A percentile compares a stretch with the other conserved stretches of the same genome.
These are phyloP conservation scores for Cordyceps farinosa DNA, from an alignment of 2,329 filamentous ascomycete species.

Conservation along the genomic window DNA sequence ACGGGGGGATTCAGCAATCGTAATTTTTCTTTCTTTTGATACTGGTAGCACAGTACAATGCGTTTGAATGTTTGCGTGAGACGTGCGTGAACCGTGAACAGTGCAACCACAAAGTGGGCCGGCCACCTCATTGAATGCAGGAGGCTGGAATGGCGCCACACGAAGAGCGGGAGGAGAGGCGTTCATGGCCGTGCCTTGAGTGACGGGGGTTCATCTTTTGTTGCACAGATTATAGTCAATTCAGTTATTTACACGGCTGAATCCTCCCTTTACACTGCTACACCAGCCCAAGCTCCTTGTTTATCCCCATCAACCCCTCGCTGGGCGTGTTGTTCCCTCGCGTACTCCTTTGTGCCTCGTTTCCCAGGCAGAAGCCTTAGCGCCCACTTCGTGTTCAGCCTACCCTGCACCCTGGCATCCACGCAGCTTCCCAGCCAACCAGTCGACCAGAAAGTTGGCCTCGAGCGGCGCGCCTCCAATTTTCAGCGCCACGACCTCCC, in stretches of 20 bases:
- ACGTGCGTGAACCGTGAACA: neutral
- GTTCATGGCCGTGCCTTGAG: neutral
- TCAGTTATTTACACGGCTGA: neutral
- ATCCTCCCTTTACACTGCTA: too few species aligned
- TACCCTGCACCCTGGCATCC: constrained; percentile 18
- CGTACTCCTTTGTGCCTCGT: constrained; percentile 20
- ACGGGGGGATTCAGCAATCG: neutral
- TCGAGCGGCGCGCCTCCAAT: constrained; percentile 23
- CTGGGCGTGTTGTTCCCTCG: neutral
- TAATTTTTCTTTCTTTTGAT: neutral
- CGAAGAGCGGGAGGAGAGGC: neutral
- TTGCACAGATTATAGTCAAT: neutral
- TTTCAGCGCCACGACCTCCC: constrained; percentile 17
- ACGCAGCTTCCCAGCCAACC: constrained; percentile 18
- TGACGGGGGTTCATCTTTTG: too few species aligned
- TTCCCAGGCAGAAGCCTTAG: constrained; percentile 21
- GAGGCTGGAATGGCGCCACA: neutral
- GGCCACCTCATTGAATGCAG: neutral
- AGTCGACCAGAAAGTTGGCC: neutral
- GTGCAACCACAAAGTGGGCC: neutral
- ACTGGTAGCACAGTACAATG: neutral
- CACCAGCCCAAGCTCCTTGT: neutral
- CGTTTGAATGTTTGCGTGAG: neutral
- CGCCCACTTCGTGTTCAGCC: constrained; percentile 5
- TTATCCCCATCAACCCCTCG: neutral